These are phyloP conservation scores for Stropharia rugosoannulata DNA, from an alignment of 768 basidiomycete genomes.

Conservation along the genomic window DNA sequence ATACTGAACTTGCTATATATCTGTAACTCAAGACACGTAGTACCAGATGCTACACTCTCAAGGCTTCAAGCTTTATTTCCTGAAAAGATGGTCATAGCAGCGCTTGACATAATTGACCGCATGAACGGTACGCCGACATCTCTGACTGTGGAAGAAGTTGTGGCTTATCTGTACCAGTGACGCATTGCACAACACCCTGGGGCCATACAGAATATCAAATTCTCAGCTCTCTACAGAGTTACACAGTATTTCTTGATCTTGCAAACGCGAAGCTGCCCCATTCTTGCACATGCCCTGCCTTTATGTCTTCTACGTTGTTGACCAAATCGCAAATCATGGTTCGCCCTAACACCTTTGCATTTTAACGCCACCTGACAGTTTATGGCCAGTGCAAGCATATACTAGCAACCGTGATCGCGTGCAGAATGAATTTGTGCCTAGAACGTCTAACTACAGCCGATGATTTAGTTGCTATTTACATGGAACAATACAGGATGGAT, in stretches of 20 bases:
- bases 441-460: constrained; percentile 46
- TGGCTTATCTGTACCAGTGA: constrained; percentile 38
- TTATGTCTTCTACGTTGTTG: constrained; percentile 60
- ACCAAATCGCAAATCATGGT: constrained; percentile 68
- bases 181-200: constrained; percentile 58
- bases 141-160: not conserved
- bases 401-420: constrained; percentile 62
- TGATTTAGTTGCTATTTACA: constrained; percentile 46
- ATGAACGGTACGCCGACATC: constrained; percentile 49
- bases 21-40: constrained; percentile 8
- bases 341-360: constrained; percentile 7
- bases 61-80: constrained; percentile 60
- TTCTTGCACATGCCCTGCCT: constrained; percentile 79
- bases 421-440: constrained; percentile 48
- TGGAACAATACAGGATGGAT: constrained; percentile 28
- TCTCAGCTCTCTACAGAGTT: constrained; percentile 61
- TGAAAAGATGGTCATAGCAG: constrained; percentile 62
- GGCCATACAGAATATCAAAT: constrained; percentile 66
- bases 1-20: not conserved
- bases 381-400: constrained; percentile 73
- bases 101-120: constrained; percentile 76
- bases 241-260: constrained; percentile 54
- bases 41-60: constrained; percentile 51
- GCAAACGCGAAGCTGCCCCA: constrained; percentile 37
- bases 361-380: constrained; percentile 6